Evolutionary conservation across 2,329 filamentous ascomycete genomes (phyloP), one percentile per base, ranked within the genome.

Genomic region (Penicillium palitans): DNA sequence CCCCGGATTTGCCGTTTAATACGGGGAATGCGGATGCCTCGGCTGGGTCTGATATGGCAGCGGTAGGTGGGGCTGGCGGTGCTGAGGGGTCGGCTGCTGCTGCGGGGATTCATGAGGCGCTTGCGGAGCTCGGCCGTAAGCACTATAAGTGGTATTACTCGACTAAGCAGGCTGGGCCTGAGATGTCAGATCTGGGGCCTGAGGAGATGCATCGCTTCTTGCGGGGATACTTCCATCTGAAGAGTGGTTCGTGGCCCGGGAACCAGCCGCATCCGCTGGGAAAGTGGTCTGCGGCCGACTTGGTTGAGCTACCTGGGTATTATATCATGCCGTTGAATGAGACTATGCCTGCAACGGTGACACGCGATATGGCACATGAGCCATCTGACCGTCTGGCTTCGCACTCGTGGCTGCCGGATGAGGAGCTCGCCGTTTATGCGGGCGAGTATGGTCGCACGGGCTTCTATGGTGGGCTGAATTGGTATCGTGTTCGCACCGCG

Each of bases 191-290:
- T 8, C 67, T 61, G 3, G 40, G 70, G 0, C 66, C 74, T 0
- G 80, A 84, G 4, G 83, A 84, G 2, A 75, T 90, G 13, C 77
- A 81, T n/a, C 70, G 72, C 1, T 90, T 89, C 60, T 75, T 90
- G 1, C 80, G 86, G 10, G 86, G 87, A 3, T 90, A 90, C 67
- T 84, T 89, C 62, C 82, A 89, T 66, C 78, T 90, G 48, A 90
- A 90, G 69, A 86, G 83, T 53, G 86, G 83, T 6, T 81, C 83
- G 55, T 89, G 84, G 83, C 66, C 72, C 5, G 76, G 78, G 5
- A 86, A 86, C 64, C 66, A 79, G 1, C 84, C 87, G 0, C 75
- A 76, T 31, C 79, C 84, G 0, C 75, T 90, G 6, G 62, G 74
- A 13, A 76, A 72, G 2, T 33, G 31, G 31, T 80, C 74, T 2